Evolutionary conservation across 139 green algal species (phyloP).

Genomic region (Yamagishiella unicocca): DNA sequence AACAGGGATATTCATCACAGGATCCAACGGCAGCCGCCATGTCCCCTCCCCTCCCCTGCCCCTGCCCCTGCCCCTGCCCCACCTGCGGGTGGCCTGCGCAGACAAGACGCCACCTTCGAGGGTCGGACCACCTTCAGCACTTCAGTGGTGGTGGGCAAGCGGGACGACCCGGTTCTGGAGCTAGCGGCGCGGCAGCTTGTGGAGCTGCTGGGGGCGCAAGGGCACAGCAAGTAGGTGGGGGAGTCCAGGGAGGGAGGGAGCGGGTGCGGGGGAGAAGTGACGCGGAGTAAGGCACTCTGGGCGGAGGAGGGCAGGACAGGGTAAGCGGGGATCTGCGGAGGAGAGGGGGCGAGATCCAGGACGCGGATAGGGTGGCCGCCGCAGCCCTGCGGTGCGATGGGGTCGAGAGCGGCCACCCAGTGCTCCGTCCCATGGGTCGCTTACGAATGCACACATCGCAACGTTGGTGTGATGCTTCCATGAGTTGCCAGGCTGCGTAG

Average conservation of each 20-base stretch:
- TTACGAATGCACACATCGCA: too few species aligned
- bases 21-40: too few species aligned
- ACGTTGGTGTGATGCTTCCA: too few species aligned
- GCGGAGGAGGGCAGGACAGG: too few species aligned
- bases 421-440: too few species aligned
- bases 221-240: conserved; percentile 38
- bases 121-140: conserved; percentile 63
- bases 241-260: background rate
- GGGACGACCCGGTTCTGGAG: conserved; percentile 60
- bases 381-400: too few species aligned
- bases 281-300: background rate
- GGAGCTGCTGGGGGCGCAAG: conserved; percentile 32
- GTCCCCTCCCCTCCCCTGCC: background rate
- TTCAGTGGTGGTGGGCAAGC: conserved; percentile 52
- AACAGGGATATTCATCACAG: too few species aligned
- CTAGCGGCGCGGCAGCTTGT: conserved; percentile 63
- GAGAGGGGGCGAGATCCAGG: too few species aligned
- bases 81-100: background rate
- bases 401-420: too few species aligned
- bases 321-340: too few species aligned
- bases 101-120: conserved; percentile 59
- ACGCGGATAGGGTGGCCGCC: too few species aligned
- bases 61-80: background rate
- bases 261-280: background rate
- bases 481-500: too few species aligned